These are phyloP conservation scores for Suhomyces yuchorum DNA, from an alignment of 1,139 yeast species.

Conservation along the genomic window DNA sequence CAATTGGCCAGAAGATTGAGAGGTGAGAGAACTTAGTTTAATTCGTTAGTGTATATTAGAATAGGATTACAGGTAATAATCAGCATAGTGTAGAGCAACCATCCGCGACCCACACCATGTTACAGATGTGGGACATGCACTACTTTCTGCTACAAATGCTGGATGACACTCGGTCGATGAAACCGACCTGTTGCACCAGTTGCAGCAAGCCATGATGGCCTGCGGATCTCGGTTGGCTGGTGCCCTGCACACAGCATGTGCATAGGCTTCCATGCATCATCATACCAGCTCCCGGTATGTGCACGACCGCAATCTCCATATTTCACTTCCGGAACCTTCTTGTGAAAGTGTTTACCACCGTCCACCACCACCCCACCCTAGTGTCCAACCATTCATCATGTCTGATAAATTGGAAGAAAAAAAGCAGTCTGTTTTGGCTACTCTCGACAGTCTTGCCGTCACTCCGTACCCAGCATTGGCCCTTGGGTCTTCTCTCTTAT, in stretches of 20 bases:
- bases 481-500: conserved; percentile 21
- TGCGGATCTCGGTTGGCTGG: no score
- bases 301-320: conserved; percentile 5
- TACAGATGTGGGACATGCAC: no score
- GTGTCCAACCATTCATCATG: conserved; percentile 1
- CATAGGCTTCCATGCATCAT: neutral
- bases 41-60: conserved; percentile 15
- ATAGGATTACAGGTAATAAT: conserved; percentile 5
- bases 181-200: no score
- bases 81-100: neutral
- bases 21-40: conserved; percentile 79
- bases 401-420: conserved; percentile 8
- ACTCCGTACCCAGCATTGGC: conserved; percentile 24
- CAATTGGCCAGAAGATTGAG: conserved; percentile 99
- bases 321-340: neutral
- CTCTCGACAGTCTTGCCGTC: conserved; percentile 10
- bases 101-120: no score
- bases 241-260: neutral
- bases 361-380: neutral
- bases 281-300: neutral
- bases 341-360: neutral
- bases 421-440: conserved; percentile 6
- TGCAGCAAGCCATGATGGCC: no score
- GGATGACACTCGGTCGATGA: no score
- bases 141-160: no score